These are phyloP conservation scores for Chaetomiaceae sp. DNA, from an alignment of 2,329 filamentous ascomycete species.

Conservation along the genomic window DNA sequence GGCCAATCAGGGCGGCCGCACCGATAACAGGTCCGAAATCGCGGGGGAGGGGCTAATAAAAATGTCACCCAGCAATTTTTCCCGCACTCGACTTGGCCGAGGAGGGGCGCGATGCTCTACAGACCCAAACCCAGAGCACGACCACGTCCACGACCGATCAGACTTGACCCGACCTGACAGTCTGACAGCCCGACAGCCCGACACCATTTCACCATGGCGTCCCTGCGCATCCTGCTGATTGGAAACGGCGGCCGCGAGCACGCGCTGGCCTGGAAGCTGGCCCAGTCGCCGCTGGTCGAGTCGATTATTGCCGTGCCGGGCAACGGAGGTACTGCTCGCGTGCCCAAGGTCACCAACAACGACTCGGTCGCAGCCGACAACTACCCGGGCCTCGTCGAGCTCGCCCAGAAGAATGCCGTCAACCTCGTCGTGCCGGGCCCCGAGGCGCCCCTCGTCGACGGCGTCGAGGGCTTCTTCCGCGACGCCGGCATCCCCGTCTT, in stretches of 20 bases:
- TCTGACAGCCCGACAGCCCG: not conserved
- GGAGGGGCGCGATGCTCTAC: constrained; percentile 14
- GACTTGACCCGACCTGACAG: constrained; percentile 16
- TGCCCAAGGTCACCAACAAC: constrained; percentile 70
- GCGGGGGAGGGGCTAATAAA: constrained; percentile 26
- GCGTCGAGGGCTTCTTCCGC: constrained; percentile 79
- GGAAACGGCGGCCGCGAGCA: constrained; percentile 95
- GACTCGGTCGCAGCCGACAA: constrained; percentile 65
- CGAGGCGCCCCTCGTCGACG: constrained; percentile 88
- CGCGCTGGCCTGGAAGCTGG: constrained; percentile 88
- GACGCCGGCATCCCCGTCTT: constrained; percentile 72
- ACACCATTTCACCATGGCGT: constrained; percentile 12
- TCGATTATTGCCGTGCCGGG: constrained; percentile 69
- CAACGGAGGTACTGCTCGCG: constrained; percentile 78
- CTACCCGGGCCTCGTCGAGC: constrained; percentile 69
- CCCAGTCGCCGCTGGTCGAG: constrained; percentile 73
- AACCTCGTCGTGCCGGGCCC: constrained; percentile 87
- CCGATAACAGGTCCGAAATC: constrained; percentile 17
- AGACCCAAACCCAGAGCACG: not conserved
- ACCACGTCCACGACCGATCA: constrained; percentile 5
- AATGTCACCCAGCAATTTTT: constrained; percentile 16
- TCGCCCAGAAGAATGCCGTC: constrained; percentile 67
- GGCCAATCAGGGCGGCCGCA: constrained; percentile 15
- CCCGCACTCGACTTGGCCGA: not conserved
- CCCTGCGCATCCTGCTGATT: constrained; percentile 72